Base-by-base conservation (phyloP, 805 yeast genomes). In the Ogataea thermomethanolica region DNA sequence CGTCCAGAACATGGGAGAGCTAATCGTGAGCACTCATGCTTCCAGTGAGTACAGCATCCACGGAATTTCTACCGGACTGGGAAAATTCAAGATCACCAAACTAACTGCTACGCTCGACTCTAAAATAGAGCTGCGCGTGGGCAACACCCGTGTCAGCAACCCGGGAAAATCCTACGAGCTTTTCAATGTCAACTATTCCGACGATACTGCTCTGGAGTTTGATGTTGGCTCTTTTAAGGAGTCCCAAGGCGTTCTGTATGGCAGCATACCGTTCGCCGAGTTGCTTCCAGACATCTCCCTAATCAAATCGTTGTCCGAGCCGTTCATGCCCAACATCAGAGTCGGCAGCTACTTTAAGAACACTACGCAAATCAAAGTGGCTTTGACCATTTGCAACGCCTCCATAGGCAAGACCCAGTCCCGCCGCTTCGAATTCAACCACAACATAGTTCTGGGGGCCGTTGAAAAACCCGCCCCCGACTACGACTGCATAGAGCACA, bases 291-390 rank as follows among this genome's bases (percentile, higher is more conserved):
- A 33, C 17, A 20, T 24, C 5, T 29, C 41, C 13, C 32, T 43
- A 6, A 33, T 43, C 12, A 27, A 43, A 12, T 22, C 33, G 8
- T 20, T 49, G 12, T 17, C 35, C 8, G 10, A 20, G 13, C 50
- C 53, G 4, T 43, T 49, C 23, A 42, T 49, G 49, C 50, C 53
- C 17, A 40, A 45, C 25, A 26, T 49, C 21, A 21, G 28, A 7
- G 35, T 49, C 8, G 49, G 46, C 17, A 35, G 33, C 29, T 44
- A 42, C 26, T 44, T 49, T 28, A 15, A 32, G 14, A 49, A 46
- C 41, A 26, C 30, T 6, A 47, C 44, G 23, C 26, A 27, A 9
- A 15, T 47, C n/a, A 11, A 35, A 10, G 27, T 47, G 17, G 20
- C 26, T 8, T 14, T 47, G n/a, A 39, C 44, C 8, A 27, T 47